Evolutionary conservation across 305 asterid species (phyloP), one percentile per base, ranked within the genome.

Genomic region (Fraxinus latifolia): DNA sequence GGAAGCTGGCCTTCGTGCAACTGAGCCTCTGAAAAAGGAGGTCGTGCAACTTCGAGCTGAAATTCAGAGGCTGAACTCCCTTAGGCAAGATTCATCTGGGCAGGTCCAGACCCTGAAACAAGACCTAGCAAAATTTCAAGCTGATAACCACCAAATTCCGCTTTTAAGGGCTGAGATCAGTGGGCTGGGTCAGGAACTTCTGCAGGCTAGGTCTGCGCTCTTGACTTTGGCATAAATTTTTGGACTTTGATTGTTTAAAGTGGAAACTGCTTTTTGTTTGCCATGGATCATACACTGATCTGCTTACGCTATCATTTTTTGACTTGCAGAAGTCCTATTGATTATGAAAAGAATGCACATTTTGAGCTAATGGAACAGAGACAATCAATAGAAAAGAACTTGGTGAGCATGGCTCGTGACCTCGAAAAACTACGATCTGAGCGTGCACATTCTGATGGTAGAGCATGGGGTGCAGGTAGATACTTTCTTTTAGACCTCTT

Each of bases 371-470:
- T 89, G 89, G 98, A 92, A 82, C 97, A 94, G 87, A 91, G 97
- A 85, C 93, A 91, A 81, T 81, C 90, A 79, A 89, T 92, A 93
- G 99, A 96, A 86, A 92, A 95, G 90, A 96, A 96, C 86, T 77
- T 96, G 95, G 87, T 93, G 42, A 83, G 88, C 81, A 92, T 94
- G 98, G 97, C 96, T 32, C 94, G 93, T 36, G 99, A 94, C 87
- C 88, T 92, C 77, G 99, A 96, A 83, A 96, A 93, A 89, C 97
- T 94, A 80, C 97, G 97, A 36, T 87, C 96, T 39, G 99, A 94
- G 88, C 88, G 88, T 86, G 84, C 92, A 67, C 88, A 79, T 86
- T 87, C 91, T 79, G 93, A 91, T 89, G 88, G 91, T 84, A 91
- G 95, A 87, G 83, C 94, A n/a, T 91, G 95, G 97, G 87, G 87